These are phyloP conservation scores for Tuctoria greenei DNA, from an alignment of 176 grass and related monocot species.

Conservation along the genomic window DNA sequence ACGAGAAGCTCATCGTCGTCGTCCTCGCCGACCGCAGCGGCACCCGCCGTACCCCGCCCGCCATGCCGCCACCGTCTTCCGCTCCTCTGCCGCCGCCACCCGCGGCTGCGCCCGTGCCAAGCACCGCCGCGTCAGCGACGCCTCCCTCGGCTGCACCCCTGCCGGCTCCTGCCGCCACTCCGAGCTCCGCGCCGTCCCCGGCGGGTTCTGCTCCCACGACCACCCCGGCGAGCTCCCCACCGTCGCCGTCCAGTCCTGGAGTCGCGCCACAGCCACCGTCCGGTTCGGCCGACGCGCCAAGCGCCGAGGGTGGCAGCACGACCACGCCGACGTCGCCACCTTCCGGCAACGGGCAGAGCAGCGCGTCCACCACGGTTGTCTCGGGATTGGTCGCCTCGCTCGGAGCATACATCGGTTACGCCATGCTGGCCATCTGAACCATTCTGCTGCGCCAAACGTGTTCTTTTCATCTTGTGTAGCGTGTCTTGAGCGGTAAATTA, in stretches of 20 bases:
- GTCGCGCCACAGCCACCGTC: conserved; percentile 23
- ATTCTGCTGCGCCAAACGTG: neutral
- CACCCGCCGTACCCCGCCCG: neutral
- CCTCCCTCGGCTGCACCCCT: neutral
- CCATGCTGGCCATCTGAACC: conserved; percentile 39
- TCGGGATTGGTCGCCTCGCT: conserved; percentile 39
- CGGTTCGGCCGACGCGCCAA: neutral
- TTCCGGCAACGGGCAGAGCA: neutral
- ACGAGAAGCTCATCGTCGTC: conserved; percentile 59
- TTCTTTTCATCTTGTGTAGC: neutral
- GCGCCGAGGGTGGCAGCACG: neutral
- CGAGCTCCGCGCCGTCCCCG: neutral
- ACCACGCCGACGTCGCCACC: conserved; percentile 20
- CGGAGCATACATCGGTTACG: conserved; percentile 40
- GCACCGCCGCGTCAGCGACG: neutral
- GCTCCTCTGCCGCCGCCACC: conserved; percentile 2
- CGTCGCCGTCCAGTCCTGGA: conserved; percentile 25
- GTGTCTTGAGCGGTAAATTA: neutral
- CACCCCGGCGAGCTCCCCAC: conserved; percentile 8
- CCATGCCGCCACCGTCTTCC: neutral
- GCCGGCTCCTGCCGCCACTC: conserved; percentile 18
- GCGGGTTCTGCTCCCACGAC: neutral
- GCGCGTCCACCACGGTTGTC: neutral
- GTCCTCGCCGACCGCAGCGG: conserved; percentile 51
- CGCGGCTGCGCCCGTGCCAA: neutral